Percentiles rank a stretch among this genome's conserved stretches.
phyloP scores from a whole-genome alignment of 2,329 filamentous ascomycete species.

The Trichoderma arundinaceum region DNA sequence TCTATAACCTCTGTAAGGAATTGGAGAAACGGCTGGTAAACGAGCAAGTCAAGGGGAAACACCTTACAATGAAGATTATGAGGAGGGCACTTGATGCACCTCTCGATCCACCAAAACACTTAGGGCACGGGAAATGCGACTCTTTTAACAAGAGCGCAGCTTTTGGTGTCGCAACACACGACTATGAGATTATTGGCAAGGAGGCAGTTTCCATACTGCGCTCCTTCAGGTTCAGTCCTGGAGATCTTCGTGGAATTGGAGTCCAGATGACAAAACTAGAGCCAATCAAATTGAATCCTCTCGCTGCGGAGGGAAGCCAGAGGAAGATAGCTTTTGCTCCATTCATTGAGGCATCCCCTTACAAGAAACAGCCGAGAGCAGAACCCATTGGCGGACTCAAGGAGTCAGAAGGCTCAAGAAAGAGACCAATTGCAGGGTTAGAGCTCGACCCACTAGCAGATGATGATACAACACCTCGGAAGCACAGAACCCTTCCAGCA shows the following conservation, averaged over 20 bases:
- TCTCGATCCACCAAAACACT: conserved; percentile 86
- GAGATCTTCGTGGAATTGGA: conserved; percentile 89
- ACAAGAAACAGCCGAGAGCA: conserved; percentile 48
- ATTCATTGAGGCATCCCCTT: conserved; percentile 48
- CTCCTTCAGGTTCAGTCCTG: conserved; percentile 82
- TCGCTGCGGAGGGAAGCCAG: conserved; percentile 76
- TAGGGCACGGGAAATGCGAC: conserved; percentile 95
- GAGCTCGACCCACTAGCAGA: conserved; percentile 61
- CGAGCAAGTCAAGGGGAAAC: conserved; percentile 83
- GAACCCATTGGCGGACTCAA: conserved; percentile 60
- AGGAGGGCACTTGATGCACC: conserved; percentile 83
- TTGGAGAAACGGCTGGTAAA: conserved; percentile 79
- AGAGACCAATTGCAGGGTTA: conserved; percentile 40
- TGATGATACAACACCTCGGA: conserved; percentile 59
- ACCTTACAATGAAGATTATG: conserved; percentile 96
- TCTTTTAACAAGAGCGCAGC: conserved; percentile 85
- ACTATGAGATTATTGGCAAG: conserved; percentile 71
- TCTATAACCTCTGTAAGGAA: conserved; percentile 83
- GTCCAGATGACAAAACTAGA: conserved; percentile 94
- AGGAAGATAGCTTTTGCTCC: conserved; percentile 74
- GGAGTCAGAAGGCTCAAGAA: conserved; percentile 45
- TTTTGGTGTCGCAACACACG: conserved; percentile 85
- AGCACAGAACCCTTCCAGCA: conserved; percentile 59
- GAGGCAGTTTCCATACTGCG: conserved; percentile 86
- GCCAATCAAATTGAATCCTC: conserved; percentile 65